Conservation (phyloP, 2,329 filamentous ascomycete species). For the Cryphonectria naterciae region DNA sequence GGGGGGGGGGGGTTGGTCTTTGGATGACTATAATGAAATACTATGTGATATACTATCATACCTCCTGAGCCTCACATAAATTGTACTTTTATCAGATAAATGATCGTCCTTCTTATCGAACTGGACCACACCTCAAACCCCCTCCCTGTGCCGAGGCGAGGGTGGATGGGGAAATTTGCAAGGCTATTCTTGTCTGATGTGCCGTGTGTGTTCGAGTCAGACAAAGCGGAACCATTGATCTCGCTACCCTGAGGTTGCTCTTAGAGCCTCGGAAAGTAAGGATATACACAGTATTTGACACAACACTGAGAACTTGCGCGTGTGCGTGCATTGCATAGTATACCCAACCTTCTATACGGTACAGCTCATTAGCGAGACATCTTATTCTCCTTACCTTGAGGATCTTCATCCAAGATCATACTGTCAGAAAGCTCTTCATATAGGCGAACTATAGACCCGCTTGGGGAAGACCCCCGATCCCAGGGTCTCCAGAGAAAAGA, state of each 20-base stretch:
- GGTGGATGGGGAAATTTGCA: neutral
- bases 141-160: neutral
- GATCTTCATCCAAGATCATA: neutral
- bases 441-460: neutral
- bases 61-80: neutral
- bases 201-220: slow-evolving; percentile 4
- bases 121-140: neutral
- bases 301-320: neutral
- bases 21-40: neutral
- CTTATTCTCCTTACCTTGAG: neutral
- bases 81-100: neutral
- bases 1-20: neutral
- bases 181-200: neutral
- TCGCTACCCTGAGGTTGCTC: neutral
- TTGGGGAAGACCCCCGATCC: neutral
- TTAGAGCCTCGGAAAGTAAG: neutral
- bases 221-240: slow-evolving; percentile 6
- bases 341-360: neutral
- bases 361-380: neutral
- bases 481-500: neutral
- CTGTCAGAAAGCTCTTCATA: neutral
- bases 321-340: neutral
- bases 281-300: neutral
- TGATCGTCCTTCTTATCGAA: neutral
- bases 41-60: neutral